phyloP scores from a whole-genome alignment of 371 early-diverging fungal genomes.

The Syncephalis plumigaleata region DNA sequence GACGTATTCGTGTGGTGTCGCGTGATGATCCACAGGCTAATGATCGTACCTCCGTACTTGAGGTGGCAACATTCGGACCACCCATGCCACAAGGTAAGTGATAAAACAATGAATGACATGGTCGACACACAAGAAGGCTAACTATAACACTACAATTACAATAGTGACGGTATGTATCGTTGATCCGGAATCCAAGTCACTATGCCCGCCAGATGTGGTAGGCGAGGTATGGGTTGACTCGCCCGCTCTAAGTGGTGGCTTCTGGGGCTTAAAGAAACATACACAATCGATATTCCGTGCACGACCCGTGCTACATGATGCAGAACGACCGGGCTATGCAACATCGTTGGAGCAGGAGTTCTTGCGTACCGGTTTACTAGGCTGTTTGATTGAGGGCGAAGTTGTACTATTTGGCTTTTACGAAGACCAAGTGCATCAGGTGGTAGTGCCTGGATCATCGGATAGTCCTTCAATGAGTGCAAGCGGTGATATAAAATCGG shows the following conservation, averaged over 20 bases:
- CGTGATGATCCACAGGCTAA: neutral
- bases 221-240: conserved; percentile 79
- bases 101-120: neutral
- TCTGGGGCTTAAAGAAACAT: conserved; percentile 61
- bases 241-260: conserved; percentile 54
- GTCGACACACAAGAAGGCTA: no score
- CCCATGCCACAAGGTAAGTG: conserved; percentile 36
- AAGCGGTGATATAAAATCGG: neutral
- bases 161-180: conserved; percentile 56
- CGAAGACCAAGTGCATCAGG: conserved; percentile 32
- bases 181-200: conserved; percentile 53
- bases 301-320: conserved; percentile 26
- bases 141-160: neutral
- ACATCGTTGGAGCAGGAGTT: conserved; percentile 24
- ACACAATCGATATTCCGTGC: conserved; percentile 59
- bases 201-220: conserved; percentile 54
- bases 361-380: conserved; percentile 61
- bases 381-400: conserved; percentile 51
- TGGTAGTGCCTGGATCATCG: neutral
- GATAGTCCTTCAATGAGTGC: neutral
- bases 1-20: neutral
- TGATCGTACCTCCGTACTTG: conserved; percentile 8
- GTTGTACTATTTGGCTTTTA: conserved; percentile 53
- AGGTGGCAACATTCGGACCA: conserved; percentile 35
- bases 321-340: conserved; percentile 15